Percentiles rank a stretch among this genome's conserved stretches.
These are phyloP conservation scores for Vachellia collinsii DNA, from an alignment of 306 rosid species.

Conservation along the genomic window DNA sequence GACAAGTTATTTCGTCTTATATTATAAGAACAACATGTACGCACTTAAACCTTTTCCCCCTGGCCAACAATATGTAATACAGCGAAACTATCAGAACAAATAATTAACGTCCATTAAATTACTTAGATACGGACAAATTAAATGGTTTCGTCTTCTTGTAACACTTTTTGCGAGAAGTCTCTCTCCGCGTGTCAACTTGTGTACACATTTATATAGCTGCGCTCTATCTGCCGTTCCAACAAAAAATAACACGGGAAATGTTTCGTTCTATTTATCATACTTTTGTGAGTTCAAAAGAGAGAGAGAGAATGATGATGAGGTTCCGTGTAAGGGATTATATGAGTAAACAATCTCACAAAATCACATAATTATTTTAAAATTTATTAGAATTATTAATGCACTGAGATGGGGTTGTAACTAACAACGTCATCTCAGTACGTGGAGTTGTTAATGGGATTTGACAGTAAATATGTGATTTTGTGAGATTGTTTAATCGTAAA, in stretches of 20 bases:
- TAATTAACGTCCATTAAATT: neutral
- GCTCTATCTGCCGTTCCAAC: neutral
- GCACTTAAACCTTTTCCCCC: neutral
- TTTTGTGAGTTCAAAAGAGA: too few species aligned
- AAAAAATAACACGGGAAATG: neutral
- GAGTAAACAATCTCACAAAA: too few species aligned
- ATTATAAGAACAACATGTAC: neutral
- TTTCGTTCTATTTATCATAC: conserved; percentile 11
- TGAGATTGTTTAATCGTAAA: too few species aligned
- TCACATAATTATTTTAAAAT: too few species aligned
- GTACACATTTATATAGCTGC: neutral
- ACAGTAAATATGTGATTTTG: too few species aligned
- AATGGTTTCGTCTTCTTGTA: neutral
- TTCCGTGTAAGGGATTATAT: too few species aligned
- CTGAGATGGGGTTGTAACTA: too few species aligned
- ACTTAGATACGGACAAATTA: neutral
- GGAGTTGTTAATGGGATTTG: too few species aligned
- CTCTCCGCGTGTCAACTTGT: neutral
- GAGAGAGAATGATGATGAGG: too few species aligned
- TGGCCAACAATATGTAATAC: neutral
- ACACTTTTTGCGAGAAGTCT: neutral
- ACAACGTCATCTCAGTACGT: too few species aligned
- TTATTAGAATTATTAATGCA: too few species aligned
- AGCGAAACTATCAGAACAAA: neutral
- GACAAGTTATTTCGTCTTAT: neutral